Percentiles rank a stretch among this genome's conserved stretches.
phyloP scores from a whole-genome alignment of 257 asterid genomes.

The Mitragyna speciosa region DNA sequence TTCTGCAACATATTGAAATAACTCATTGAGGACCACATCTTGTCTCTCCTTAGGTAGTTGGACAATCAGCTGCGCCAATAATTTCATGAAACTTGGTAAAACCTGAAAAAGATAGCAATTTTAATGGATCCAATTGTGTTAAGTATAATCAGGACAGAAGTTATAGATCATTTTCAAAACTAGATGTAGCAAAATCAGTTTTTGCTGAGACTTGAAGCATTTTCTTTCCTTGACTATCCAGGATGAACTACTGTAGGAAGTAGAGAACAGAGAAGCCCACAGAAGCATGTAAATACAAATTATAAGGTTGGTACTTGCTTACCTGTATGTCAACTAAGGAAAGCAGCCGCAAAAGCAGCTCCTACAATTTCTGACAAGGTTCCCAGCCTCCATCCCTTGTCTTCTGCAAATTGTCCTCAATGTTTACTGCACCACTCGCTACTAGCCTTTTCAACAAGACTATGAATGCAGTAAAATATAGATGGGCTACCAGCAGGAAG shows the following conservation, averaged over 20 bases:
- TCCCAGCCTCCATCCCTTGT: slow-evolving; percentile 72
- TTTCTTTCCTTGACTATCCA: too few relatives aligned
- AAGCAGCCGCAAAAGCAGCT: slow-evolving; percentile 75
- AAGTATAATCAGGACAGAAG: neutral
- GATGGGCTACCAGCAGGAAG: slow-evolving; percentile 97
- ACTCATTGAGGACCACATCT: slow-evolving; percentile 52
- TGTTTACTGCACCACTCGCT: slow-evolving; percentile 36
- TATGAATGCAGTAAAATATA: slow-evolving; percentile 64
- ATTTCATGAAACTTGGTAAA: slow-evolving; percentile 70
- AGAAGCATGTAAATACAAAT: neutral
- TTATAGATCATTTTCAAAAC: too few relatives aligned
- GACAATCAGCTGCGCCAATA: slow-evolving; percentile 56
- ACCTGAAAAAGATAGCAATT: slow-evolving; percentile 43
- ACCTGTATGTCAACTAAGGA: slow-evolving; percentile 87
- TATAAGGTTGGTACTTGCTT: neutral
- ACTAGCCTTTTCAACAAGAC: slow-evolving; percentile 60
- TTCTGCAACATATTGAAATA: slow-evolving; percentile 75
- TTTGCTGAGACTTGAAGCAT: too few relatives aligned
- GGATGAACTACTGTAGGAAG: too few relatives aligned
- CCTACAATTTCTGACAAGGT: slow-evolving; percentile 64
- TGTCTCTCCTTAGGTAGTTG: slow-evolving; percentile 56
- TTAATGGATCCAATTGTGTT: neutral
- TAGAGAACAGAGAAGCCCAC: neutral
- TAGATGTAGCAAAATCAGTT: too few relatives aligned
- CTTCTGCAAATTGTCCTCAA: slow-evolving; percentile 48